phyloP scores from a whole-genome alignment of 257 asterid genomes.

The Echium plantagineum region DNA sequence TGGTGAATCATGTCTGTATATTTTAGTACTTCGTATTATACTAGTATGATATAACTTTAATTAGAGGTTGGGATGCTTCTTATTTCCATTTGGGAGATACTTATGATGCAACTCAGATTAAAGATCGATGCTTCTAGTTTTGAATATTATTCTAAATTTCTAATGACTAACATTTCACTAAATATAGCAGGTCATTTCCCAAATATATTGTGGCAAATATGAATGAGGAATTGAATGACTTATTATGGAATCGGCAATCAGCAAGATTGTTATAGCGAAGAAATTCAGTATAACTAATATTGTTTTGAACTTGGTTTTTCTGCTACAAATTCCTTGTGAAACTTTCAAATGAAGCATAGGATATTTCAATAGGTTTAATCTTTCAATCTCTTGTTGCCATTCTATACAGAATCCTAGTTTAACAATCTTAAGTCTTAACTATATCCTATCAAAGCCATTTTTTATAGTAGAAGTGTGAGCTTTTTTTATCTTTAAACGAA shows the following conservation, averaged over 20 bases:
- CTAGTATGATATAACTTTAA: neutral
- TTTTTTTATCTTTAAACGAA: neutral
- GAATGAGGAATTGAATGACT: neutral
- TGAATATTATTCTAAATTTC: too few species aligned
- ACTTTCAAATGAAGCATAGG: neutral
- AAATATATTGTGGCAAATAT: neutral
- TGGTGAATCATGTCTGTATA: neutral
- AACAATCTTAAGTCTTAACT: too few species aligned
- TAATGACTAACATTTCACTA: too few species aligned
- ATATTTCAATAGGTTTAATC: neutral
- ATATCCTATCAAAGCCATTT: too few species aligned
- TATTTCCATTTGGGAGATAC: too few species aligned
- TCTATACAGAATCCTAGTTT: neutral
- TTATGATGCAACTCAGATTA: too few species aligned
- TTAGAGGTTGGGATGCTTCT: too few species aligned
- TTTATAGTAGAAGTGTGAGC: neutral
- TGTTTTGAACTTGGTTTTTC: too few species aligned
- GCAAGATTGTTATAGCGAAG: neutral
- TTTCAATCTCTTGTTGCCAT: neutral
- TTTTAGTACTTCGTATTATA: neutral
- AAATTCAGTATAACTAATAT: neutral
- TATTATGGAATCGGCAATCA: too few species aligned
- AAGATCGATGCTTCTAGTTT: too few species aligned
- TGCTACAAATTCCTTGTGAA: too few species aligned
- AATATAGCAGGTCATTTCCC: too few species aligned